phyloP scores from a whole-genome alignment of 2,329 filamentous ascomycete species.

The Botrytis medusae region DNA sequence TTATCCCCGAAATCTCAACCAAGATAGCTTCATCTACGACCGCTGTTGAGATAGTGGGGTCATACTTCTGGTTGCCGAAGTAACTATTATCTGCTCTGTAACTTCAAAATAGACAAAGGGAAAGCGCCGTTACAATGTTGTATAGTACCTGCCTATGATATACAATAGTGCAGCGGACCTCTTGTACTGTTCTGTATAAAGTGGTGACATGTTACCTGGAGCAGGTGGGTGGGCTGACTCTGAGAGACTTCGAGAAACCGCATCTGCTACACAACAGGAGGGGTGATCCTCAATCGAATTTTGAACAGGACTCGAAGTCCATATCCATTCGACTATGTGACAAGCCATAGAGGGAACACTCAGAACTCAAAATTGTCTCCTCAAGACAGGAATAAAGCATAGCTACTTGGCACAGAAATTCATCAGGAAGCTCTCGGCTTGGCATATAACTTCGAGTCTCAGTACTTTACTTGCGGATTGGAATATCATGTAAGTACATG shows the following conservation, averaged over 20 bases:
- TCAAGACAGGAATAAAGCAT: background rate
- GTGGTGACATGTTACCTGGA: constrained; percentile 13
- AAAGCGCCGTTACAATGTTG: constrained; percentile 1
- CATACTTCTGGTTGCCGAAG: constrained; percentile 12
- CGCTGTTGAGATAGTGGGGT: constrained; percentile 14
- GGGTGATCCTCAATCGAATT: constrained; percentile 15
- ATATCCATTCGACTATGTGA: constrained; percentile 1
- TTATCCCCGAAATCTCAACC: constrained; percentile 17
- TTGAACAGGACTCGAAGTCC: background rate
- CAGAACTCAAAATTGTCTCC: background rate
- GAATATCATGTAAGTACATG: constrained; percentile 9
- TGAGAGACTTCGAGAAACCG: constrained; percentile 15
- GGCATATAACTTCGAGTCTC: background rate
- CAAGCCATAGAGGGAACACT: background rate
- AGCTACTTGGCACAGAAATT: constrained; percentile 17
- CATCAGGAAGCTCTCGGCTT: constrained; percentile 4
- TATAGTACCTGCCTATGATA: constrained; percentile 10
- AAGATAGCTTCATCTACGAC: constrained; percentile 3
- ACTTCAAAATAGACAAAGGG: background rate
- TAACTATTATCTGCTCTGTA: constrained; percentile 11
- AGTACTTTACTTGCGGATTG: background rate
- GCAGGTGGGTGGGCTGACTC: constrained; percentile 17
- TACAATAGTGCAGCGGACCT: constrained; percentile 18
- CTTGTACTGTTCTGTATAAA: constrained; percentile 9
- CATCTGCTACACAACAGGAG: constrained; percentile 20